These are phyloP conservation scores for Blastobotrys elegans DNA, from an alignment of 1,139 yeast genomes.

Conservation along the genomic window DNA sequence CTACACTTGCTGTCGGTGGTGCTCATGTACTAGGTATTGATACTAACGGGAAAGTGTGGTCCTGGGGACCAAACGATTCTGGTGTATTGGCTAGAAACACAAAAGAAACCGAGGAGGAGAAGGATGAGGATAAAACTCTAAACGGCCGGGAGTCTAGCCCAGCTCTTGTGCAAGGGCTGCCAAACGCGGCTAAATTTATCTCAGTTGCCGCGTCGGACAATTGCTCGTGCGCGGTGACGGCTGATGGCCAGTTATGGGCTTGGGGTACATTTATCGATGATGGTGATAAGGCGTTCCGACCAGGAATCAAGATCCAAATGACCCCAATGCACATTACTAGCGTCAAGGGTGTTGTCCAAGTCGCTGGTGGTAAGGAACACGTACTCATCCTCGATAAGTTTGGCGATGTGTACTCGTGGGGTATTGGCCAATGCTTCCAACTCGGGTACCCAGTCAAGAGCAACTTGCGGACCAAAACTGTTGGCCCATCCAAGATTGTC, in stretches of 20 bases:
- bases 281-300: constrained; percentile 77
- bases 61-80: constrained; percentile 97
- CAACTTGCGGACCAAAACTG: constrained; percentile 31
- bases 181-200: constrained; percentile 53
- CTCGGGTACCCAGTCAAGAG: constrained; percentile 56
- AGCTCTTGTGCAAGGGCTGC: constrained; percentile 62
- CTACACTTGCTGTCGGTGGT: constrained; percentile 90
- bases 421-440: constrained; percentile 91
- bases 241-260: constrained; percentile 85
- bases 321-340: constrained; percentile 61
- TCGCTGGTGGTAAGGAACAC: constrained; percentile 93
- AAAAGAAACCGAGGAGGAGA: constrained; percentile 50
- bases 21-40: constrained; percentile 89
- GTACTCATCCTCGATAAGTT: constrained; percentile 72
- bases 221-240: constrained; percentile 71
- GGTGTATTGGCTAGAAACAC: constrained; percentile 92
- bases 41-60: constrained; percentile 69
- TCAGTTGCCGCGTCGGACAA: constrained; percentile 93
- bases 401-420: constrained; percentile 95
- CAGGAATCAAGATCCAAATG: constrained; percentile 54
- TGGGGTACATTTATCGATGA: constrained; percentile 97
- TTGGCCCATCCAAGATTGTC: constrained; percentile 33
- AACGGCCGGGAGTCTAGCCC: constrained; percentile 91
- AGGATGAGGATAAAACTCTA: constrained; percentile 75
- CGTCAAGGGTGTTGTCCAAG: constrained; percentile 68